Conservation (phyloP, 345 rosid genomes). For the Melastoma malabathricum region DNA sequence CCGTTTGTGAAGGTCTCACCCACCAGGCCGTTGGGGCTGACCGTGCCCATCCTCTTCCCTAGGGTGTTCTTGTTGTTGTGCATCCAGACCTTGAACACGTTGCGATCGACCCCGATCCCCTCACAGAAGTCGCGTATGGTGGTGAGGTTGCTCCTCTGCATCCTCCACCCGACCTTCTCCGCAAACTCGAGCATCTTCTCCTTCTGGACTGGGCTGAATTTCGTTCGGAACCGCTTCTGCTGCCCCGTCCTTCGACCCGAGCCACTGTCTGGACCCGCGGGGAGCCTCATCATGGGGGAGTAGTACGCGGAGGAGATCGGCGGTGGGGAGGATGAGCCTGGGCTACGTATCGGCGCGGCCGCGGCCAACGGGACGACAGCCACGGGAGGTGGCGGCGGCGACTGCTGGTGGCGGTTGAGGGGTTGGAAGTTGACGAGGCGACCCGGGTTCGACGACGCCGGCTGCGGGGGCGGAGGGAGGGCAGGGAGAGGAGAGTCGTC, state of each 20-base stretch:
- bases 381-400: too few relatives aligned
- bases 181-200: conserved; percentile 63
- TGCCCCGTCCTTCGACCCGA: background rate
- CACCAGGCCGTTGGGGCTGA: conserved; percentile 5
- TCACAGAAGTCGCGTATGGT: conserved; percentile 42
- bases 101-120: conserved; percentile 57
- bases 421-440: too few relatives aligned
- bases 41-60: conserved; percentile 19
- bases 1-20: too few relatives aligned
- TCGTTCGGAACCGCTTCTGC: conserved; percentile 23
- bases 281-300: too few relatives aligned
- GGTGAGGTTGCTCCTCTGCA: conserved; percentile 70
- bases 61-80: conserved; percentile 80
- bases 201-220: conserved; percentile 57
- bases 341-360: too few relatives aligned
- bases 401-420: too few relatives aligned
- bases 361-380: too few relatives aligned
- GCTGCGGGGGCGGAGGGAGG: background rate
- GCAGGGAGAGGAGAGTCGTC: conserved; percentile 12
- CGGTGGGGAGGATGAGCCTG: too few relatives aligned
- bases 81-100: conserved; percentile 88
- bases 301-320: too few relatives aligned
- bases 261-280: conserved; percentile 14
- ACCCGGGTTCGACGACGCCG: too few relatives aligned
- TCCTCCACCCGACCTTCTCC: conserved; percentile 73